These are phyloP conservation scores for Trebouxia sp. DNA, from an alignment of 139 green algal genomes.

Conservation along the genomic window DNA sequence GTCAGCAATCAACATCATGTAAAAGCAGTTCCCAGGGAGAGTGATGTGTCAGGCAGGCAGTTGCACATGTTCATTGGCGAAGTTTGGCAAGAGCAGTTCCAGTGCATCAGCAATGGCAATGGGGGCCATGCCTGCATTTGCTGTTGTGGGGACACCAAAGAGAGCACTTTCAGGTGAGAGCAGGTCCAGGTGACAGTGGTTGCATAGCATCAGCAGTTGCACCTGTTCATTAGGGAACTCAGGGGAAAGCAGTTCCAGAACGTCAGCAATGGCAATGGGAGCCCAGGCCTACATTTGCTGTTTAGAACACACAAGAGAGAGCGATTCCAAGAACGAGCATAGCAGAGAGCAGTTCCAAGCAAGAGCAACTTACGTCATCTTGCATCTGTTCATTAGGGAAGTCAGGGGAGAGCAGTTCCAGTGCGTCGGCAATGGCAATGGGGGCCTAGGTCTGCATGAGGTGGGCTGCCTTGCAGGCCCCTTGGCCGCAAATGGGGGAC, in stretches of 20 bases:
- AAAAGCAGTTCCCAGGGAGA: too few species aligned
- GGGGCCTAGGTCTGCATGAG: background rate
- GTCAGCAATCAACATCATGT: too few species aligned
- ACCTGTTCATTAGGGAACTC: too few species aligned
- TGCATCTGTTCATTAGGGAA: constrained; percentile 74
- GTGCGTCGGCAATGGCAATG: constrained; percentile 83
- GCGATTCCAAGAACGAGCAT: background rate
- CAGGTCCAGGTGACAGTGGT: too few species aligned
- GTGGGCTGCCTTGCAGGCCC: background rate
- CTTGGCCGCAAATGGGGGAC: background rate
- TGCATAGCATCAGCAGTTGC: too few species aligned
- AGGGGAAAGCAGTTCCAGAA: constrained; percentile 92
- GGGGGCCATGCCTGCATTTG: constrained; percentile 82
- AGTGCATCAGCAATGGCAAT: constrained; percentile 88
- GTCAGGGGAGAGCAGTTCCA: constrained; percentile 91
- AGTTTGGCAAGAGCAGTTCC: constrained; percentile 90
- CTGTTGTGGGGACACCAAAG: too few species aligned
- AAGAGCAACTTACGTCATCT: background rate
- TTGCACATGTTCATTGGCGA: constrained; percentile 75
- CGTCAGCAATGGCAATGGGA: constrained; percentile 79
- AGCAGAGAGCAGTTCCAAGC: background rate
- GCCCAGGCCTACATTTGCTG: background rate
- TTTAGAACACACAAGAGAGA: too few species aligned
- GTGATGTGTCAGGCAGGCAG: too few species aligned
- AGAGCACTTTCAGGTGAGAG: too few species aligned